Percentiles rank a stretch among this genome's conserved stretches.
Conservation (phyloP, 2,329 filamentous ascomycete species). For the Fusarium multiceps region DNA sequence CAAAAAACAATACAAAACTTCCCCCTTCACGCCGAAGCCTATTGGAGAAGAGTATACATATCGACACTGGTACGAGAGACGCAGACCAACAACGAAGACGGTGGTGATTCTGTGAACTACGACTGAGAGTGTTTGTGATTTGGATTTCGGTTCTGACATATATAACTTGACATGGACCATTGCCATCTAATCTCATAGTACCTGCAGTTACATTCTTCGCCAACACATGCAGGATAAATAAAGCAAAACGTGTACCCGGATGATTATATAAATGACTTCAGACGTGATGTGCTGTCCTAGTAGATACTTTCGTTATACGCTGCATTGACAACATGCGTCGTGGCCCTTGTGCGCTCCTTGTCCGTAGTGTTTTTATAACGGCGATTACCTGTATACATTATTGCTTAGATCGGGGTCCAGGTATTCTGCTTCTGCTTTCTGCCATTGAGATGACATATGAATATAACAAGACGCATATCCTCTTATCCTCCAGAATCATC, state of each 20-base stretch:
- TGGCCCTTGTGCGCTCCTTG: background rate
- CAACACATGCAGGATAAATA: constrained; percentile 28
- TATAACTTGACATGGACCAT: constrained; percentile 11
- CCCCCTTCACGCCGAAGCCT: background rate
- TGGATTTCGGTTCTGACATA: constrained; percentile 26
- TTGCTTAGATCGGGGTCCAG: background rate
- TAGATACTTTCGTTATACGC: background rate
- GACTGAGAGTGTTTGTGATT: constrained; percentile 23
- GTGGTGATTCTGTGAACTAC: constrained; percentile 27
- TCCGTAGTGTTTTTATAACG: background rate
- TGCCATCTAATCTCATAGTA: constrained; percentile 24
- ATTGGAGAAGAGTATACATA: constrained; percentile 4
- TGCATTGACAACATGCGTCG: background rate
- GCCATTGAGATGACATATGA: background rate
- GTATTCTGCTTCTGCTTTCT: background rate
- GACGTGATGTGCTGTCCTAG: constrained; percentile 12
- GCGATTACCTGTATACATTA: background rate
- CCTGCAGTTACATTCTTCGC: constrained; percentile 29
- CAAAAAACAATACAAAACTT: constrained; percentile 9
- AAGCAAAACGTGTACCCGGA: constrained; percentile 7
- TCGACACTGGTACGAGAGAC: constrained; percentile 1
- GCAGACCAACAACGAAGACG: constrained; percentile 18
- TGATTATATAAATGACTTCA: constrained; percentile 7
- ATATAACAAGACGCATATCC: background rate
- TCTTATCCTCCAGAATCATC: background rate